Conservation (phyloP, 2,329 filamentous ascomycete species). For the Sclerotinia borealis region DNA sequence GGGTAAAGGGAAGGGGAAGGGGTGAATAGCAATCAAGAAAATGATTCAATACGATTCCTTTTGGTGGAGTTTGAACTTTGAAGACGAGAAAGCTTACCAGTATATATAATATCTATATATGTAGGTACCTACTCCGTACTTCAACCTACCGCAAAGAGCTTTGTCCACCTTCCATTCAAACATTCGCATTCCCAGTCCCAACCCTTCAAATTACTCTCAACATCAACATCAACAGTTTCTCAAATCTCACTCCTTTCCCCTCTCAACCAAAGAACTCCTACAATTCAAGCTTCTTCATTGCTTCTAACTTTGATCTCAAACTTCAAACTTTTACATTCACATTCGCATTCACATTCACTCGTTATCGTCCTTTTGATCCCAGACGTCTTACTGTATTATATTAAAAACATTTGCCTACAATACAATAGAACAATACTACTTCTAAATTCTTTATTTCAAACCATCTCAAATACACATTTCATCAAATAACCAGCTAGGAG, state of each 20-base stretch:
- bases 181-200: background rate
- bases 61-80: too few species aligned
- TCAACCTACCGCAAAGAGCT: background rate
- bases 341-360: slow-evolving; percentile 1
- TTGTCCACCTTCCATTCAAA: background rate
- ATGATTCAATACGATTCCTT: too few species aligned
- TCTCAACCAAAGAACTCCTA: background rate
- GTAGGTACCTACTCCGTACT: background rate
- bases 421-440: background rate
- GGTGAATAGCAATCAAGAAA: too few species aligned
- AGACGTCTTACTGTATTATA: background rate
- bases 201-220: background rate
- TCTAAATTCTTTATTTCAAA: background rate
- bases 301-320: background rate
- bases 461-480: background rate
- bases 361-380: background rate
- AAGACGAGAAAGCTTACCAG: too few species aligned
- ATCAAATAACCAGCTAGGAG: background rate
- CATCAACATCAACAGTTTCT: background rate
- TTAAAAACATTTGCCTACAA: background rate
- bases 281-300: background rate
- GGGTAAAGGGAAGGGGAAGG: too few species aligned
- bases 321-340: background rate
- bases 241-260: background rate
- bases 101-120: too few species aligned